These are phyloP conservation scores for Magnaporthiopsis rhizophila DNA, from an alignment of 2,329 filamentous ascomycete species.

Conservation along the genomic window DNA sequence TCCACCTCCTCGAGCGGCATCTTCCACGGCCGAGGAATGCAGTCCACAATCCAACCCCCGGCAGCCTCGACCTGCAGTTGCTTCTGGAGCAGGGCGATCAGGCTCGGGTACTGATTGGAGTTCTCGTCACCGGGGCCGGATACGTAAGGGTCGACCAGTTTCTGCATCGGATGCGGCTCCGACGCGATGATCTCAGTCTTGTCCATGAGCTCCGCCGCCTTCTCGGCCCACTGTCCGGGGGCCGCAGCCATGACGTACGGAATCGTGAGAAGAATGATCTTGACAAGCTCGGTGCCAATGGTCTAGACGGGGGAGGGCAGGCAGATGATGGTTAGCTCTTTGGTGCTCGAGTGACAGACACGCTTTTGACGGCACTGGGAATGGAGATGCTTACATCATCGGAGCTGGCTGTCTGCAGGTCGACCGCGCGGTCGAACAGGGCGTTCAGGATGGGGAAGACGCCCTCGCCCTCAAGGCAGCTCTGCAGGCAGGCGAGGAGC, in stretches of 20 bases:
- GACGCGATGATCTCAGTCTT: slow-evolving; percentile 94
- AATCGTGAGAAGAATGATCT: slow-evolving; percentile 90
- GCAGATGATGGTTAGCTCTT: background rate
- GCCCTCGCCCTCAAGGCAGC: slow-evolving; percentile 73
- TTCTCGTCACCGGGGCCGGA: slow-evolving; percentile 53
- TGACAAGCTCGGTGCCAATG: slow-evolving; percentile 79
- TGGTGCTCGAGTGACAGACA: background rate
- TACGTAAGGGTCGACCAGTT: slow-evolving; percentile 78
- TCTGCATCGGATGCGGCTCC: slow-evolving; percentile 76
- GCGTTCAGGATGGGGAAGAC: slow-evolving; percentile 80
- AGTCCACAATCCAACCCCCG: slow-evolving; percentile 66
- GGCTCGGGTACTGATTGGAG: slow-evolving; percentile 55
- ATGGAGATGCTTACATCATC: slow-evolving; percentile 62
- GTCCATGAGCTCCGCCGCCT: slow-evolving; percentile 72
- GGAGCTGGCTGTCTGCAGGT: slow-evolving; percentile 84
- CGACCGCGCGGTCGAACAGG: slow-evolving; percentile 84
- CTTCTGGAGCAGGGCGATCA: slow-evolving; percentile 75
- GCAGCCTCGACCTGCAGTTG: slow-evolving; percentile 73
- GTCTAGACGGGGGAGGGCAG: slow-evolving; percentile 32
- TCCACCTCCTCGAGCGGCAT: slow-evolving; percentile 54
- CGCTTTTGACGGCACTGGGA: background rate
- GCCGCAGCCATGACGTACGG: slow-evolving; percentile 79
- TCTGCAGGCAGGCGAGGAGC: slow-evolving; percentile 80
- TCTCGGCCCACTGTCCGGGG: slow-evolving; percentile 57
- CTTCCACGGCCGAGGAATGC: slow-evolving; percentile 60